phyloP scores from a whole-genome alignment of 2,329 filamentous ascomycete genomes.

The Trichoderma afroharzianum region DNA sequence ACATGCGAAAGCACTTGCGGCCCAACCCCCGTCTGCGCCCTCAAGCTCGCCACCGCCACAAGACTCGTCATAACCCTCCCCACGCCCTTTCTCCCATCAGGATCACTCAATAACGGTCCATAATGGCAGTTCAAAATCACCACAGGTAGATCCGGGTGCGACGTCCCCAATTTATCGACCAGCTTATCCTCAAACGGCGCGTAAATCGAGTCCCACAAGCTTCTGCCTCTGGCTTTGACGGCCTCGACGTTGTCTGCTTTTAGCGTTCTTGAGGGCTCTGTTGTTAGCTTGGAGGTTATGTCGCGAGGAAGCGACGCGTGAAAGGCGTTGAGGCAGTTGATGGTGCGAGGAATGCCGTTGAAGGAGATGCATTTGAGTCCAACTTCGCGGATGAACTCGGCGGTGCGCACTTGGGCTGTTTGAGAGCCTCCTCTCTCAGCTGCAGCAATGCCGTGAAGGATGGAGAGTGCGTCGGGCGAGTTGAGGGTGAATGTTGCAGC shows the following conservation, averaged over 20 bases:
- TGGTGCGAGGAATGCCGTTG: conserved; percentile 78
- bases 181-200: conserved; percentile 70
- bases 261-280: conserved; percentile 52
- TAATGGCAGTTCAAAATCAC: conserved; percentile 76
- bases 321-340: conserved; percentile 77
- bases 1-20: conserved; percentile 80
- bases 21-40: conserved; percentile 76
- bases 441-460: conserved; percentile 54
- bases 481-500: conserved; percentile 85
- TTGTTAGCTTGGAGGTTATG: conserved; percentile 52
- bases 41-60: conserved; percentile 68
- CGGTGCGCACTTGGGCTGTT: conserved; percentile 42
- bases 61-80: conserved; percentile 70
- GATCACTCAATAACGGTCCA: conserved; percentile 68
- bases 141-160: conserved; percentile 77
- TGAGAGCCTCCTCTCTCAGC: conserved; percentile 19
- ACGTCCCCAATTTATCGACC: conserved; percentile 63
- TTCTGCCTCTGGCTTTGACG: conserved; percentile 56
- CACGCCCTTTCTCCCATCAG: conserved; percentile 52
- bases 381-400: conserved; percentile 71
- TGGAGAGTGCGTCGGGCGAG: conserved; percentile 69
- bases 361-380: conserved; percentile 76
- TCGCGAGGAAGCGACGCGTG: conserved; percentile 56
- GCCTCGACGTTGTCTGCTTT: conserved; percentile 50
- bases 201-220: conserved; percentile 75